Conservation (phyloP, 1,139 yeast genomes). For the Hyphopichia buzzinii region DNA sequence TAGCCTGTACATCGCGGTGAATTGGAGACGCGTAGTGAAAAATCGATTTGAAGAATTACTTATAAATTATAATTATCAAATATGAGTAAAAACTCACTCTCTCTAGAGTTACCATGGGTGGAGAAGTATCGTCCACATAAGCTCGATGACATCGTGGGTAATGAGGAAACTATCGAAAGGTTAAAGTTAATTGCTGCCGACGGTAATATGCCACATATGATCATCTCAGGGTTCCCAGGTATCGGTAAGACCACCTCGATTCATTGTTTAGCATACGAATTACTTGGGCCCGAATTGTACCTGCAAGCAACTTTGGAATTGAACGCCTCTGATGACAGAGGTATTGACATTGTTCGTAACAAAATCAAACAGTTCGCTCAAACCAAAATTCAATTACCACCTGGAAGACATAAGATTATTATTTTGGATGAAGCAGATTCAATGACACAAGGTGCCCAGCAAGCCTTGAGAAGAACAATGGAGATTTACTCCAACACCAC, state of each 20-base stretch:
- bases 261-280: slow-evolving; percentile 82
- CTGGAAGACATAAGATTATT: slow-evolving; percentile 69
- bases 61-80: too few relatives aligned
- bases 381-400: slow-evolving; percentile 63
- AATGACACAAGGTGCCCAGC: slow-evolving; percentile 98
- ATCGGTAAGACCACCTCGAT: slow-evolving; percentile 95
- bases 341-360: slow-evolving; percentile 89
- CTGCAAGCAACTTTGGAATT: slow-evolving; percentile 85
- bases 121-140: slow-evolving; percentile 87
- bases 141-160: slow-evolving; percentile 87
- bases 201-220: slow-evolving; percentile 97
- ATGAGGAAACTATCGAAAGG: slow-evolving; percentile 84
- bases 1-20: too few relatives aligned
- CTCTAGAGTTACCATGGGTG: slow-evolving; percentile 65
- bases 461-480: slow-evolving; percentile 94
- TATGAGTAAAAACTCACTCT: slow-evolving; percentile 11
- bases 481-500: slow-evolving; percentile 93
- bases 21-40: not conserved
- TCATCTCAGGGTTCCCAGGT: slow-evolving; percentile 93
- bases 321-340: slow-evolving; percentile 92
- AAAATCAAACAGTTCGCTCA: slow-evolving; percentile 94
- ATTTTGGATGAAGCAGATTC: slow-evolving; percentile 96
- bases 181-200: slow-evolving; percentile 81
- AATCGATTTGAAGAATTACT: not conserved
- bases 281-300: slow-evolving; percentile 67